A percentile compares a stretch with the other conserved stretches of the same genome.
Evolutionary conservation across 768 basidiomycete species (phyloP).

Genomic region (Lentinula detonsa): DNA sequence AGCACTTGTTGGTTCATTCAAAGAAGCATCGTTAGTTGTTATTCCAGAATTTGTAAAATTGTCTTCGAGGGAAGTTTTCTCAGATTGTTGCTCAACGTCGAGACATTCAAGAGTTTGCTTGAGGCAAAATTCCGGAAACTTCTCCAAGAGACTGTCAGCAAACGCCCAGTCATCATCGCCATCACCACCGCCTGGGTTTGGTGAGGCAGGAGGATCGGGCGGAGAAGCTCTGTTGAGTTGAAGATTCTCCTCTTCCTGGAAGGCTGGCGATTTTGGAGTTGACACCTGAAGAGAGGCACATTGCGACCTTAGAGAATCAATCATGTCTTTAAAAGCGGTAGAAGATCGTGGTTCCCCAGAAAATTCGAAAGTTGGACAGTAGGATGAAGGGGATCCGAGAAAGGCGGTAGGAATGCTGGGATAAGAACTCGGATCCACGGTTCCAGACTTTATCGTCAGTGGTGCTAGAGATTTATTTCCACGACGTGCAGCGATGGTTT

Average conservation of each 20-base stretch:
- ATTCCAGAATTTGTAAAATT: background rate
- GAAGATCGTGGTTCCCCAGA: slow-evolving; percentile 17
- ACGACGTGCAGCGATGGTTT: slow-evolving; percentile 28
- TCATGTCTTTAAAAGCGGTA: slow-evolving; percentile 37
- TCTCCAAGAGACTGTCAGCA: slow-evolving; percentile 18
- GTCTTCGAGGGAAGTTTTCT: background rate
- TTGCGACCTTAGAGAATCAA: slow-evolving; percentile 34
- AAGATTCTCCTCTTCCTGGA: slow-evolving; percentile 2
- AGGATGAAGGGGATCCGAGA: slow-evolving; percentile 32
- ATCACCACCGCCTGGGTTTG: slow-evolving; percentile 12
- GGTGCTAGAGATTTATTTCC: slow-evolving; percentile 29
- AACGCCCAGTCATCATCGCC: slow-evolving; percentile 33
- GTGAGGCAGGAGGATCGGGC: slow-evolving; percentile 5
- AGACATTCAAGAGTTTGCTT: background rate
- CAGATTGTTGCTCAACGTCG: background rate
- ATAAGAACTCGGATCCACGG: slow-evolving; percentile 16
- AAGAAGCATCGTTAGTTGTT: background rate
- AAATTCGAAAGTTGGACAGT: slow-evolving; percentile 26
- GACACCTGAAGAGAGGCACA: slow-evolving; percentile 21
- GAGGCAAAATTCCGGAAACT: background rate
- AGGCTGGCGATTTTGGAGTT: slow-evolving; percentile 3
- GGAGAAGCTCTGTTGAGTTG: background rate
- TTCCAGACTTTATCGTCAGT: slow-evolving; percentile 16
- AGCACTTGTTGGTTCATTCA: background rate
- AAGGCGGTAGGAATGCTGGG: slow-evolving; percentile 39